phyloP scores from a whole-genome alignment of 495 filamentous ascomycete genomes.

The Tetracladium marchalianum region DNA sequence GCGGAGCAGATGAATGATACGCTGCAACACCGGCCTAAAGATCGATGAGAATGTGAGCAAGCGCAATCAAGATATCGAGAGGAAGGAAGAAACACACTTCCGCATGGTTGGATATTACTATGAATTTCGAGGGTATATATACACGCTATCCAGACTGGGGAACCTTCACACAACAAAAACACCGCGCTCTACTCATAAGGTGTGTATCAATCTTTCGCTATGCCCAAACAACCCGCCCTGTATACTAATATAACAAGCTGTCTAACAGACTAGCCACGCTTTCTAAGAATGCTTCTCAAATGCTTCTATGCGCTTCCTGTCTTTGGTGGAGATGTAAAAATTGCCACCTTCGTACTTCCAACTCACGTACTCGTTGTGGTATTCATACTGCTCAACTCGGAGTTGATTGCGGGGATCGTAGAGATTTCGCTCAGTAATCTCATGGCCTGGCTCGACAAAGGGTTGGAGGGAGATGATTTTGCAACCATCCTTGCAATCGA shows the following conservation, averaged over 20 bases:
- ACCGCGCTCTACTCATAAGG: conserved; percentile 13
- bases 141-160: too few species aligned
- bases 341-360: conserved; percentile 80
- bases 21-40: conserved; percentile 5
- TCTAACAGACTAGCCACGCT: conserved; percentile 9
- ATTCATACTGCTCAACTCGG: conserved; percentile 56
- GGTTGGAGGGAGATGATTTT: conserved; percentile 77
- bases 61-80: not conserved
- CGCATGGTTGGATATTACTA: not conserved
- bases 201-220: conserved; percentile 7
- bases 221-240: conserved; percentile 5
- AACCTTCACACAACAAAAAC: conserved; percentile 1
- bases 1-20: conserved; percentile 76
- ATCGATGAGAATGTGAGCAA: not conserved
- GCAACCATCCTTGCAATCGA: conserved; percentile 88
- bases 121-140: too few species aligned
- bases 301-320: conserved; percentile 30
- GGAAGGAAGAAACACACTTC: not conserved
- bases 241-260: conserved; percentile 12
- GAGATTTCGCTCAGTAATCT: conserved; percentile 57
- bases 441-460: conserved; percentile 63
- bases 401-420: conserved; percentile 71
- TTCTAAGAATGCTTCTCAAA: conserved; percentile 11
- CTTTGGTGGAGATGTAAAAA: conserved; percentile 84
- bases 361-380: conserved; percentile 76